Percentiles rank a stretch among this genome's conserved stretches.
Evolutionary conservation across 768 basidiomycete genomes (phyloP).

Genomic region (Harrya chromipes): DNA sequence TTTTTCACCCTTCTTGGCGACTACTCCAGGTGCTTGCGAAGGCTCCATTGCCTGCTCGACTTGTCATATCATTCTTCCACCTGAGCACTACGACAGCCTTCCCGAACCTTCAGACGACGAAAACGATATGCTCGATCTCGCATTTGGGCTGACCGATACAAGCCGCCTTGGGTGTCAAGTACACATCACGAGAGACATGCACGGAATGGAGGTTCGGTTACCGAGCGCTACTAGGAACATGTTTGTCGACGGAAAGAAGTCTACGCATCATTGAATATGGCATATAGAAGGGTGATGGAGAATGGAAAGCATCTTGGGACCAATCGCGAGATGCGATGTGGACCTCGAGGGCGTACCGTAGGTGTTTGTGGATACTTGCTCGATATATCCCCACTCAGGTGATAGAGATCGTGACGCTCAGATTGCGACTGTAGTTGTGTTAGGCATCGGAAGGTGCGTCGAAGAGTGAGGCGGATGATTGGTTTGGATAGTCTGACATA

Average conservation of each 20-base stretch:
- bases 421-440: not conserved
- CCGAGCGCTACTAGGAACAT: conserved; percentile 95
- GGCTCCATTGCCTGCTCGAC: conserved; percentile 97
- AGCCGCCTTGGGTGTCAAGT: conserved; percentile 80
- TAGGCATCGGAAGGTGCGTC: not conserved
- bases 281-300: not conserved
- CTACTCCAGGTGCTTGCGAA: conserved; percentile 82
- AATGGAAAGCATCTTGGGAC: not conserved
- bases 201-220: conserved; percentile 81
- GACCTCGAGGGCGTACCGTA: not conserved
- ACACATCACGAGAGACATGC: conserved; percentile 72
- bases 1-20: not conserved
- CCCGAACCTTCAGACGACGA: conserved; percentile 97
- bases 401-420: not conserved
- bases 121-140: conserved; percentile 98
- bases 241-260: conserved; percentile 84
- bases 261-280: conserved; percentile 42
- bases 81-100: conserved; percentile 77
- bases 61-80: conserved; percentile 76
- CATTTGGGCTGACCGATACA: conserved; percentile 94
- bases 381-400: conserved; percentile 14
- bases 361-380: conserved; percentile 18
- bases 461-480: not conserved
- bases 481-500: not conserved
- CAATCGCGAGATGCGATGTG: not conserved